phyloP scores from a whole-genome alignment of 1,284 basidiomycete genomes.

The Irpex lacteus region DNA sequence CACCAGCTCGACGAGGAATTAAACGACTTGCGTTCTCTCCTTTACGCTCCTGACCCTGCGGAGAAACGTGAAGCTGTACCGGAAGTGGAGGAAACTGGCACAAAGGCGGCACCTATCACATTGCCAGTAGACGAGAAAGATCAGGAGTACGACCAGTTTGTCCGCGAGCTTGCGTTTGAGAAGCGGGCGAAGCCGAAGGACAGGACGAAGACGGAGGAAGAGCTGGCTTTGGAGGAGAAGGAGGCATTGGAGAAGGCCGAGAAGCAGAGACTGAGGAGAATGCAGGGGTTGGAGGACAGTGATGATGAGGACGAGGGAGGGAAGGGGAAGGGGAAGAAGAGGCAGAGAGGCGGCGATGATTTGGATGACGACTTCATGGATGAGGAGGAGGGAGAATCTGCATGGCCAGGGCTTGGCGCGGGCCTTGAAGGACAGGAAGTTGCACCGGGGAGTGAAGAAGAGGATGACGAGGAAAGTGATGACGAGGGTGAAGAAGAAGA shows the following conservation, averaged over 20 bases:
- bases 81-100: background rate
- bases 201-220: constrained; percentile 95
- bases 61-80: constrained; percentile 21
- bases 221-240: constrained; percentile 87
- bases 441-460: constrained; percentile 28
- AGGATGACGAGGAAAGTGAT: constrained; percentile 24
- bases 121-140: constrained; percentile 30
- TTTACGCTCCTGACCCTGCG: constrained; percentile 59
- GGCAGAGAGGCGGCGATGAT: constrained; percentile 74
- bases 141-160: constrained; percentile 86
- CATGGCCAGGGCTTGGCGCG: constrained; percentile 44
- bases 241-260: constrained; percentile 87
- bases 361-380: constrained; percentile 87
- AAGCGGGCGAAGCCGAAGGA: constrained; percentile 94
- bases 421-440: constrained; percentile 38
- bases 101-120: constrained; percentile 4
- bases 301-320: constrained; percentile 53
- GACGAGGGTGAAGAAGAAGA: constrained; percentile 27
- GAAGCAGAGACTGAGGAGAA: constrained; percentile 74
- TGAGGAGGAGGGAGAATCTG: constrained; percentile 41
- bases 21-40: constrained; percentile 76
- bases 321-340: constrained; percentile 35
- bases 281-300: constrained; percentile 80
- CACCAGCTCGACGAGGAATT: constrained; percentile 90
- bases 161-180: constrained; percentile 92